Conservation (phyloP, 192 early-diverging fungal genomes). For the Irineochytrium annulatum region DNA sequence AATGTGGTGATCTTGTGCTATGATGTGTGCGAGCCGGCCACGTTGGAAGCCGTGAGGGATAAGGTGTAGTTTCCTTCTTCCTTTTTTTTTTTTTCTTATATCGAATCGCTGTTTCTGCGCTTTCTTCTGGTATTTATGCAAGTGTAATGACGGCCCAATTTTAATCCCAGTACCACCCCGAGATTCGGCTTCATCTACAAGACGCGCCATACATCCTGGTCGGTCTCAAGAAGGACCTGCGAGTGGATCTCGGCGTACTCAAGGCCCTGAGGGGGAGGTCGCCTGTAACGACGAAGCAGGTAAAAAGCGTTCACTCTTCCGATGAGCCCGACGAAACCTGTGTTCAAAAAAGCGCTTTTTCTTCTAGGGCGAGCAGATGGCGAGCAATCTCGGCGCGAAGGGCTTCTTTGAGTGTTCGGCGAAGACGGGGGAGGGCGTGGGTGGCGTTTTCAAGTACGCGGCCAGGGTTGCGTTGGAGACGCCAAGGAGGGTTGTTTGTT, state of each 20-base stretch:
- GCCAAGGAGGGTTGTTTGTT: constrained; percentile 8
- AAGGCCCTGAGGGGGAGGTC: no score
- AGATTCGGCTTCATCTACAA: constrained; percentile 79
- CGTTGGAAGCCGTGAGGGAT: constrained; percentile 79
- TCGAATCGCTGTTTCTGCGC: no score
- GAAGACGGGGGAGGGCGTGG: constrained; percentile 65
- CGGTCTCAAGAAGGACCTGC: constrained; percentile 40
- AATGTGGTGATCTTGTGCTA: constrained; percentile 78
- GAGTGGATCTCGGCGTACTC: no score
- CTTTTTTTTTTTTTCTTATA: no score
- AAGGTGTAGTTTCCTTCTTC: constrained; percentile 40
- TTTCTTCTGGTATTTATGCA: no score
- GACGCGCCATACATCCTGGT: constrained; percentile 77
- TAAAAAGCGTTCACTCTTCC: not conserved
- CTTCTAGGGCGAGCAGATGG: constrained; percentile 62
- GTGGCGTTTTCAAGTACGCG: constrained; percentile 60
- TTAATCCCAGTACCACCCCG: constrained; percentile 69
- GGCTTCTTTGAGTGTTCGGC: constrained; percentile 84
- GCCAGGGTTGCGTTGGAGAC: constrained; percentile 50
- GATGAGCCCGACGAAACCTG: not conserved
- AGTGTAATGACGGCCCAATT: no score
- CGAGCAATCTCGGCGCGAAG: constrained; percentile 65
- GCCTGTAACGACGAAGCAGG: not conserved
- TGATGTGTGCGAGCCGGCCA: constrained; percentile 73
- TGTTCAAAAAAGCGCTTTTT: not conserved